These are phyloP conservation scores for Calophaca sinica DNA, from an alignment of 306 rosid genomes.

Conservation along the genomic window DNA sequence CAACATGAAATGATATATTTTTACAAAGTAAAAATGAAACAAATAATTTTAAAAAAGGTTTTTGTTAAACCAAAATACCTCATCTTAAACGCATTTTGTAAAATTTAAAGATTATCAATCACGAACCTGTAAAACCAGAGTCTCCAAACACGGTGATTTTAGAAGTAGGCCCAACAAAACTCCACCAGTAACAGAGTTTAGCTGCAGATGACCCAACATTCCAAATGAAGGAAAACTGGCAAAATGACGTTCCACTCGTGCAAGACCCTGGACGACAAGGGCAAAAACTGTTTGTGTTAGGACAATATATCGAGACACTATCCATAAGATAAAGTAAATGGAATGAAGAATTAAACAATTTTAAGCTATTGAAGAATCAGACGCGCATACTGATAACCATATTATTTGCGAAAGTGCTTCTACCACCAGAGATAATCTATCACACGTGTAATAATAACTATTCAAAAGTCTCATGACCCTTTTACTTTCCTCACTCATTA, in stretches of 20 bases:
- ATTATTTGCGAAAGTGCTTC: too few species aligned
- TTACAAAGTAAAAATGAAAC: background rate
- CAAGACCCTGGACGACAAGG: conserved; percentile 9
- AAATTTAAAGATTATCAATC: background rate
- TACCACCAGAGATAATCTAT: background rate
- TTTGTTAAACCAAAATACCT: background rate
- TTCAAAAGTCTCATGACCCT: too few species aligned
- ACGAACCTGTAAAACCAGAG: conserved; percentile 22
- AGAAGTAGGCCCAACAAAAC: conserved; percentile 9
- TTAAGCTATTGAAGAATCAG: background rate
- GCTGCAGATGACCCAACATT: conserved; percentile 7
- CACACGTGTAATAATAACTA: too few species aligned
- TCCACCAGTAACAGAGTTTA: background rate
- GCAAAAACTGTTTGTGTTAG: background rate
- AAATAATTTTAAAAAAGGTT: background rate
- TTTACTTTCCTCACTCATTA: too few species aligned
- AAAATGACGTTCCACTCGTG: background rate
- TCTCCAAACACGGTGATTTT: conserved; percentile 20
- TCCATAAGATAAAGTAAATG: too few species aligned
- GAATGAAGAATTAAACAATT: background rate
- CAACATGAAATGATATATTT: too few species aligned
- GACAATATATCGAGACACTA: background rate
- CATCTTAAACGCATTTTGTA: background rate
- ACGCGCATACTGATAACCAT: too few species aligned
- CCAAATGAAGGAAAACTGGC: background rate